phyloP scores from a whole-genome alignment of 306 rosid genomes.

The cucumber (Cucumis sativus) region DNA sequence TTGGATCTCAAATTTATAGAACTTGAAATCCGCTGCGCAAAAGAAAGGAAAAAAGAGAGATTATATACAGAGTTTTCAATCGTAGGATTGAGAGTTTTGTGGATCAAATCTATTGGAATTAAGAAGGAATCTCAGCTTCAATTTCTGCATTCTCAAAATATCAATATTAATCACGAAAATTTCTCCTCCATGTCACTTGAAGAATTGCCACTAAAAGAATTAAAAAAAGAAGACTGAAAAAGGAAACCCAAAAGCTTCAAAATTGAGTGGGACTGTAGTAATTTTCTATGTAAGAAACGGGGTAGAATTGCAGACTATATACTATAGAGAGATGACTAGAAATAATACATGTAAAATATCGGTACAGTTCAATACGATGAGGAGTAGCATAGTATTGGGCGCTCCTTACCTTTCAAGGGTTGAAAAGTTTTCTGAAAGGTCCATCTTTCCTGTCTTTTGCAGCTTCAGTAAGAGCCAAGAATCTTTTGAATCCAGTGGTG shows the following conservation, averaged over 20 bases:
- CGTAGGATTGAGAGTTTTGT: background rate
- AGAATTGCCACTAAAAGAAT: background rate
- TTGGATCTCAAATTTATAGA: no score
- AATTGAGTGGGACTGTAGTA: background rate
- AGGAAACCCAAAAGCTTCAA: background rate
- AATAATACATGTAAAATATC: background rate
- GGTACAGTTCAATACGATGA: background rate
- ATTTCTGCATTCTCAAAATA: background rate
- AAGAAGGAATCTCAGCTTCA: background rate
- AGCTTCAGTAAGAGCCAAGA: constrained; percentile 97
- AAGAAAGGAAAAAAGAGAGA: no score
- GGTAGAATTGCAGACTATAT: background rate
- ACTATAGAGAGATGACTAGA: background rate
- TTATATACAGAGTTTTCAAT: background rate
- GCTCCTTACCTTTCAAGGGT: constrained; percentile 27
- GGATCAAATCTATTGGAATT: background rate
- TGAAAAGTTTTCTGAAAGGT: constrained; percentile 90
- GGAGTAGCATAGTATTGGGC: background rate
- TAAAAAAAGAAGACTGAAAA: background rate
- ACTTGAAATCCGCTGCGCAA: no score
- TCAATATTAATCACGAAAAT: background rate
- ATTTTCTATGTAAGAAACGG: background rate
- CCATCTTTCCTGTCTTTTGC: constrained; percentile 95
- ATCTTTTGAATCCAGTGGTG: constrained; percentile 92
- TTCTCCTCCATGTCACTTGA: background rate